Base-by-base conservation (phyloP, 73 alveolate genomes). In the Blepharisma stoltei region DNA sequence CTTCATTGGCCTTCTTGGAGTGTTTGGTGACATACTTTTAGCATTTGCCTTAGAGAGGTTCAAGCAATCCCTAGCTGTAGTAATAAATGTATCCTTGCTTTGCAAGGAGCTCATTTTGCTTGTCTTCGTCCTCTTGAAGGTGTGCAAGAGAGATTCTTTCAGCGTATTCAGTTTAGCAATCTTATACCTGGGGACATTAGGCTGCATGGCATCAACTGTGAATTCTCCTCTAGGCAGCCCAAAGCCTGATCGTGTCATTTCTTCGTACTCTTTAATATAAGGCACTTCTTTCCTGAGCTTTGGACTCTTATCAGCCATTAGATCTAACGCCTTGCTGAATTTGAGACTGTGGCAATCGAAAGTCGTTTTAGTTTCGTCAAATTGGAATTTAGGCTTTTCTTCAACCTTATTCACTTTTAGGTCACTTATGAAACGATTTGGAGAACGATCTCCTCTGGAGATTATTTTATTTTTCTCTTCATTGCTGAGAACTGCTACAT, bases 181-280 rank as follows among this genome's bases (percentile, higher is more conserved):
- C 18, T 8, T n/a, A 25, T 60, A 60, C 23, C 73, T 60, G 18
- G 73, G 73, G 48, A 60, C 46, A 14, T 60, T 60, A 60, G 73
- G 73, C 45, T 60, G 73, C 73, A 60, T 60, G 23, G 73, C 73
- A 14, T 60, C 73, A 0, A 60, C 46, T 14, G 73, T 60, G 73
- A n/a, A 60, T 60, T 60, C 46, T 20, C 73, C 73, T 60, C 73
- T 60, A 14, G 73, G 23, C 46, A 8, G 14, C 2, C 73, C 73
- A 25, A 60, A 60, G 11, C 73, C 73, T 60, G 14, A 25, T 18
- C 18, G 45, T 9, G 23, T 8, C 14, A 14, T n/a, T 18, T n/a
- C 23, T 20, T 32, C 41, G 3, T 32, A 60, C 46, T 60, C 73
- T 60, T 20, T 8, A 60, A 8, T n/a, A 25, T 14, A 60, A 3